Evolutionary conservation across 805 yeast genomes (phyloP), one percentile per base, ranked within the genome.

Genomic region (Spencermartinsiella europaea): DNA sequence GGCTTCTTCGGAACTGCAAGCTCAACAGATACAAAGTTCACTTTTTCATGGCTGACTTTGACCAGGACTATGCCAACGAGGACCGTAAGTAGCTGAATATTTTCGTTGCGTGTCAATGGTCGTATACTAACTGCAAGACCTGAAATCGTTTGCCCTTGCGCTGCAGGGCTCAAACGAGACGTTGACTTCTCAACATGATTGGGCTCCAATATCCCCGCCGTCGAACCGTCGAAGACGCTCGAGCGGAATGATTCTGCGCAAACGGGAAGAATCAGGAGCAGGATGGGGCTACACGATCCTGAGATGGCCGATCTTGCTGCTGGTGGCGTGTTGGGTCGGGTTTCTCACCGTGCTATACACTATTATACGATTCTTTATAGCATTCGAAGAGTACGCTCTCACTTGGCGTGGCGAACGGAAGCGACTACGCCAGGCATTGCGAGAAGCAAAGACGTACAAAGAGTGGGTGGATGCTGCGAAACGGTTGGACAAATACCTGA

Each of bases 401-500:
- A 74, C 82, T 1, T 80, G 85, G 81, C 69, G 76, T 0, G 88
- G 87, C 2, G 67, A 72, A 47, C 70, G 85, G 31, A 70, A 71
- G 44, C 56, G 52, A 28, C 63, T 83, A 20, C 61, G 86, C 5
- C 68, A 69, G 15, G 65, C 68, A n/a, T 64, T 85, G 46, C 63
- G 83, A 40, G 50, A 58, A 0, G 73, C 86, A 0, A 58, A 57
- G 16, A 72, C 66, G 21, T 85, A 83, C 57, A 61, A 67, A 3
- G 87, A 85, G 50, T 85, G 90, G 85, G 65, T 75, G 3, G 59
- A 61, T 14, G 75, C 76, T 54, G 91, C 93, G 1, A 57, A 70
- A 33, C 66, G 64, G 5, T 61, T 85, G 40, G 93, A 85, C 58
- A 63, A 71, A 28, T 74, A 67, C 56, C 66, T 84, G 27, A 77